Percentiles rank a stretch among this genome's conserved stretches.
Conservation (phyloP, 305 asterid species). For the Fraxinus platypoda region DNA sequence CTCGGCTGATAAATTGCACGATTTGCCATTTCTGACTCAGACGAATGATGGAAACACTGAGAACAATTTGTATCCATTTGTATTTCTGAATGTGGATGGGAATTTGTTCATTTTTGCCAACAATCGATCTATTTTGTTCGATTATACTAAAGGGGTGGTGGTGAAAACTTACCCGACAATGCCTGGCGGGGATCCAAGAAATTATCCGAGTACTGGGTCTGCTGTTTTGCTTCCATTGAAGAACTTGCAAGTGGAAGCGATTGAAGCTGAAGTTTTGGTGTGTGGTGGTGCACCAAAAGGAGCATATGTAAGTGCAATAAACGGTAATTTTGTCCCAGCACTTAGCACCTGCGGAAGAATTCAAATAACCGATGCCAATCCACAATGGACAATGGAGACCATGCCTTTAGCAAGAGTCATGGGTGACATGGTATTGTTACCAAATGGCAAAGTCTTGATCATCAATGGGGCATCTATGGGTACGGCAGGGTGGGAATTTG, state of each 20-base stretch:
- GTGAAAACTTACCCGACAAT: constrained; percentile 38
- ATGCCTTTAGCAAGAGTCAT: constrained; percentile 71
- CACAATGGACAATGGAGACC: constrained; percentile 62
- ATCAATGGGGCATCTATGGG: constrained; percentile 65
- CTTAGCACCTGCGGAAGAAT: constrained; percentile 65
- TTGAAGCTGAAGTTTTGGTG: constrained; percentile 47
- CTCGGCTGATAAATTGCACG: neutral
- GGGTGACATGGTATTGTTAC: constrained; percentile 75
- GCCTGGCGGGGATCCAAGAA: constrained; percentile 58
- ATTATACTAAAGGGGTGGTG: constrained; percentile 23
- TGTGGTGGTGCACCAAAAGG: constrained; percentile 78
- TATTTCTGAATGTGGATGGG: constrained; percentile 41
- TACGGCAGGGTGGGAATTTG: constrained; percentile 62
- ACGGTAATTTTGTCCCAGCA: constrained; percentile 35
- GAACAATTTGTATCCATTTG: constrained; percentile 45
- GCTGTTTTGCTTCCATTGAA: constrained; percentile 50
- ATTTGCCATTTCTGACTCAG: constrained; percentile 33
- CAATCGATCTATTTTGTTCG: constrained; percentile 46
- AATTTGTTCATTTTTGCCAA: constrained; percentile 51
- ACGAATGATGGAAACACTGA: constrained; percentile 36
- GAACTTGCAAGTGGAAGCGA: neutral
- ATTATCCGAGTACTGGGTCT: constrained; percentile 56
- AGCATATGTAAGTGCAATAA: constrained; percentile 32
- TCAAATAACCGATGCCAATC: constrained; percentile 43
- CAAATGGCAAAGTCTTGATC: constrained; percentile 55